Conservation (phyloP, 768 basidiomycete species). For the Crucibulum laeve region DNA sequence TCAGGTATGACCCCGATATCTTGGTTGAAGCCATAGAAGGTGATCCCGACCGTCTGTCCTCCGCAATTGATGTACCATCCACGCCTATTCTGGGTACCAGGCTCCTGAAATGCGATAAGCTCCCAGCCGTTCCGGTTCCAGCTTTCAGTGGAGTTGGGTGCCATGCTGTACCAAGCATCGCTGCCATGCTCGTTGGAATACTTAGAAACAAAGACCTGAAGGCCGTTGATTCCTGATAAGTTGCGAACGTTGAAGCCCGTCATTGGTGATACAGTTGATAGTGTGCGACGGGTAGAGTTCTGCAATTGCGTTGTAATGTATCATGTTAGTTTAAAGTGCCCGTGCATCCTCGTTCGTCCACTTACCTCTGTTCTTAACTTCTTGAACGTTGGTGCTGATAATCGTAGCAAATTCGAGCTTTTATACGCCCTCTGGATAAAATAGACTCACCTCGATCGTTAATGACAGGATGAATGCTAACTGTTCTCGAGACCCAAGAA, state of each 20-base stretch:
- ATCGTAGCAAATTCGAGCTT: too few relatives aligned
- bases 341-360: too few relatives aligned
- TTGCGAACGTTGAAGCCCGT: conserved; percentile 6
- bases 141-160: neutral
- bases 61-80: conserved; percentile 9
- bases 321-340: too few relatives aligned
- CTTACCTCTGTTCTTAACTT: too few relatives aligned
- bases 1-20: conserved; percentile 38
- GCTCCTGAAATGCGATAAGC: conserved; percentile 6
- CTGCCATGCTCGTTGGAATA: conserved; percentile 2
- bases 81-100: neutral
- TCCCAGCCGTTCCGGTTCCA: conserved; percentile 9
- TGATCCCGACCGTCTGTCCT: conserved; percentile 6
- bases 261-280: too few relatives aligned
- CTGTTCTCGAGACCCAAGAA: too few relatives aligned
- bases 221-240: neutral
- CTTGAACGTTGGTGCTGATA: too few relatives aligned
- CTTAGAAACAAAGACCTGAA: conserved; percentile 5
- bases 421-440: too few relatives aligned
- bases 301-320: too few relatives aligned
- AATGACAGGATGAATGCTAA: too few relatives aligned
- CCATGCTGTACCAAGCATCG: conserved; percentile 1
- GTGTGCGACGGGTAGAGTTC: too few relatives aligned
- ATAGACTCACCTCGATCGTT: too few relatives aligned
- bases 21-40: conserved; percentile 9